These are phyloP conservation scores for Candida sojae DNA, from an alignment of 1,139 yeast species.

Conservation along the genomic window DNA sequence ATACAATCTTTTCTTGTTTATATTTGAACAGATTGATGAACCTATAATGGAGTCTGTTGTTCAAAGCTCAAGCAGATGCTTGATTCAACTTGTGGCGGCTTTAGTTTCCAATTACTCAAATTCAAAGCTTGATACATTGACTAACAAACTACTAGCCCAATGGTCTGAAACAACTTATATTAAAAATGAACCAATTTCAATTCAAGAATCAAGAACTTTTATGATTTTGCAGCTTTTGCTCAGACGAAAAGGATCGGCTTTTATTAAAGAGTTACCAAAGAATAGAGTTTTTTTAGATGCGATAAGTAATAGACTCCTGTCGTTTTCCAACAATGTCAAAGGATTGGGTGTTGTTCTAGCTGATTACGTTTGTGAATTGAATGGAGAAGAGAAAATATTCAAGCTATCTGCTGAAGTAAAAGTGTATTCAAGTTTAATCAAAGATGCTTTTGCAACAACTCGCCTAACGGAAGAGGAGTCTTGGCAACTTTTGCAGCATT, in stretches of 20 bases:
- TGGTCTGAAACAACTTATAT: conserved; percentile 36
- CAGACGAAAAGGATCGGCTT: conserved; percentile 18
- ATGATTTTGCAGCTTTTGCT: conserved; percentile 29
- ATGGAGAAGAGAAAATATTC: conserved; percentile 37
- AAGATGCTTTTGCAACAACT: neutral
- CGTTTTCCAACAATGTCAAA: conserved; percentile 43
- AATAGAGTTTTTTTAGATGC: conserved; percentile 38
- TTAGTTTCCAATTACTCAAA: conserved; percentile 10
- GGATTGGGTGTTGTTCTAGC: conserved; percentile 49
- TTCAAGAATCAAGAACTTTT: conserved; percentile 38
- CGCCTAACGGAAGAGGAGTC: conserved; percentile 9
- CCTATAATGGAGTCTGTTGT: conserved; percentile 13
- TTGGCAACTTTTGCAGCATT: conserved; percentile 18
- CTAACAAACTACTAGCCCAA: conserved; percentile 16
- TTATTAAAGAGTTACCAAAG: conserved; percentile 21
- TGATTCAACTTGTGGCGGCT: conserved; percentile 12
- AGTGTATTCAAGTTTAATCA: conserved; percentile 10
- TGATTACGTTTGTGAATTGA: conserved; percentile 40
- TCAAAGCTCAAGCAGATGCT: conserved; percentile 5
- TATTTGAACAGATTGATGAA: conserved; percentile 19
- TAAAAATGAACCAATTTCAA: conserved; percentile 33
- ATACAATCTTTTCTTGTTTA: conserved; percentile 10
- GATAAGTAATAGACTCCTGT: conserved; percentile 45
- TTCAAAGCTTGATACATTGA: conserved; percentile 8
- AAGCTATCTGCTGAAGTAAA: conserved; percentile 21